phyloP scores from a whole-genome alignment of 2,329 filamentous ascomycete genomes.

The Ilyonectria destructans region DNA sequence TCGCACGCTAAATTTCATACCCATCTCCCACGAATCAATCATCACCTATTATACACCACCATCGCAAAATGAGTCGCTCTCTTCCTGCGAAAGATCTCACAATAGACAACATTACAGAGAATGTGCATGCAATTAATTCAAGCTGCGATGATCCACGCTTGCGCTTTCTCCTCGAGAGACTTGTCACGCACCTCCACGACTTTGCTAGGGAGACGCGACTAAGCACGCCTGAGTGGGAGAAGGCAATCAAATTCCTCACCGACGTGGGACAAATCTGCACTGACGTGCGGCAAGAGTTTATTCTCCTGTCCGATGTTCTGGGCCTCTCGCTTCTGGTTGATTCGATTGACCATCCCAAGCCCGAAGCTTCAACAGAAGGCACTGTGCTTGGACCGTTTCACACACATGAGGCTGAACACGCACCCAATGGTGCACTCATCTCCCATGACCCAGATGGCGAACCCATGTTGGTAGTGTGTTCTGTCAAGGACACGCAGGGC shows the following conservation, averaged over 20 bases:
- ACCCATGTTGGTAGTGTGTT: constrained; percentile 78
- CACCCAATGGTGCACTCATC: constrained; percentile 71
- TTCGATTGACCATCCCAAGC: constrained; percentile 84
- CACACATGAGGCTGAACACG: constrained; percentile 76
- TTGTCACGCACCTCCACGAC: constrained; percentile 82
- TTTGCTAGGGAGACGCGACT: constrained; percentile 83
- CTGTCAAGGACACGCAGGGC: constrained; percentile 74
- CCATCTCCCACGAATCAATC: background rate
- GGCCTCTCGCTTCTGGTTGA: constrained; percentile 85
- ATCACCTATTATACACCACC: background rate
- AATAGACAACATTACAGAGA: constrained; percentile 82
- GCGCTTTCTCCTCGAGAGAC: constrained; percentile 78
- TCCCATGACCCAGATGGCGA: constrained; percentile 77
- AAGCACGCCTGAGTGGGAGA: constrained; percentile 82
- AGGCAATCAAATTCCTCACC: constrained; percentile 78
- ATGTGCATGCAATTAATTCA: constrained; percentile 80
- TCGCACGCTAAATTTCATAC: background rate
- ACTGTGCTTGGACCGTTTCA: constrained; percentile 86
- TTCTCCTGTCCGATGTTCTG: constrained; percentile 82
- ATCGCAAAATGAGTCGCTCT: constrained; percentile 21
- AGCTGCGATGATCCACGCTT: constrained; percentile 73
- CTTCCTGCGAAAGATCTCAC: constrained; percentile 67
- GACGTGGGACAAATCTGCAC: constrained; percentile 78
- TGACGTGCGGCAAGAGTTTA: constrained; percentile 80
- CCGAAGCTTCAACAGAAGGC: constrained; percentile 77